phyloP scores from a whole-genome alignment of 2,329 filamentous ascomycete species.

The Cordyceps fumosorosea region DNA sequence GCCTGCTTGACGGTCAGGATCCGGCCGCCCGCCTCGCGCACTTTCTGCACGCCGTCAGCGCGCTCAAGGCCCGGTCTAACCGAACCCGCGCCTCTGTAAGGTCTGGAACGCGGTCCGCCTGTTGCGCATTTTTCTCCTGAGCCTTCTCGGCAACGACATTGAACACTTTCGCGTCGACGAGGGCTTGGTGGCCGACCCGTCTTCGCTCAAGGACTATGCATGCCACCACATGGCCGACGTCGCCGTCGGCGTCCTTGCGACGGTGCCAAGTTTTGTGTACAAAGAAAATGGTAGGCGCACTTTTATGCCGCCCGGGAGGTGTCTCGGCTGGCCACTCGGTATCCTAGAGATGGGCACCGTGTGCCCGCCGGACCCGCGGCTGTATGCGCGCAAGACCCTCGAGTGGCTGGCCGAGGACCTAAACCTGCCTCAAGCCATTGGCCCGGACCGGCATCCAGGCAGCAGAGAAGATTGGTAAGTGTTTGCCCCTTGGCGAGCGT shows the following conservation, averaged over 20 bases:
- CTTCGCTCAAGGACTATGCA: constrained; percentile 8
- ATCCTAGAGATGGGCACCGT: constrained; percentile 16
- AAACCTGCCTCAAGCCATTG: constrained; percentile 18
- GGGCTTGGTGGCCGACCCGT: not conserved
- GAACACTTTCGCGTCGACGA: constrained; percentile 6
- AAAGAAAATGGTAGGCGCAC: constrained; percentile 2
- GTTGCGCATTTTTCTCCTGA: constrained; percentile 20
- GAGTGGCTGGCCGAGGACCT: constrained; percentile 18
- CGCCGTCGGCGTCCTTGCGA: constrained; percentile 19
- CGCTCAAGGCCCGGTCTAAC: constrained; percentile 18
- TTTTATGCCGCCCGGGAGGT: constrained; percentile 19
- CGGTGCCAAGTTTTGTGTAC: constrained; percentile 17
- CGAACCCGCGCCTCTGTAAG: constrained; percentile 17
- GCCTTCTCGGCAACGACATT: constrained; percentile 9
- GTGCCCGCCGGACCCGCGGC: constrained; percentile 11
- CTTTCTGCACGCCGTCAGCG: constrained; percentile 14
- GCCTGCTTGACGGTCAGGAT: constrained; percentile 15
- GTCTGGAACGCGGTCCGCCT: constrained; percentile 22
- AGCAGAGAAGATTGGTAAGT: constrained; percentile 14
- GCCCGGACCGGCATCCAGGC: constrained; percentile 8
- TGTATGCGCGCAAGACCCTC: constrained; percentile 15
- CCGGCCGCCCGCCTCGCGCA: not conserved
- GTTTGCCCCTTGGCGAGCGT: not conserved
- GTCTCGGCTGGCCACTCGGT: constrained; percentile 20
- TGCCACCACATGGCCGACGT: constrained; percentile 15